Evolutionary conservation across 805 yeast species (phyloP).

Genomic region (Debaryomyces tyrocola): DNA sequence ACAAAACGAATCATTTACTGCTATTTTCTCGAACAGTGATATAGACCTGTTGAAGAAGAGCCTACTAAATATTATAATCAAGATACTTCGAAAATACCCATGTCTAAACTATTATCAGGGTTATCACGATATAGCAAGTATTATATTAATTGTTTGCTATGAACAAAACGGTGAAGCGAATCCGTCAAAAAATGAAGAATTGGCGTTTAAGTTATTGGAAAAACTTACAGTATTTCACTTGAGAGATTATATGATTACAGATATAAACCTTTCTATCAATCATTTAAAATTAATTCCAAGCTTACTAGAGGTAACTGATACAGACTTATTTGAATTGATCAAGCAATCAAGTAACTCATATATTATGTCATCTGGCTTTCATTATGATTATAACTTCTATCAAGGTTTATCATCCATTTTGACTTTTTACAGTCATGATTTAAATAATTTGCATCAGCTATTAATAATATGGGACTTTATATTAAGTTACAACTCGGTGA

Average conservation of each 20-base stretch:
- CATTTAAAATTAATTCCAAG: constrained; percentile 69
- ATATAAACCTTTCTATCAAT: constrained; percentile 62
- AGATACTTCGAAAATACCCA: constrained; percentile 61
- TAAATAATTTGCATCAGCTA: constrained; percentile 48
- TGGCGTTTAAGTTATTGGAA: constrained; percentile 49
- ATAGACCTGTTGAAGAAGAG: constrained; percentile 36
- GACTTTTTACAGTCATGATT: constrained; percentile 77
- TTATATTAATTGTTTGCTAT: constrained; percentile 55
- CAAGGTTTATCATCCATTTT: constrained; percentile 76
- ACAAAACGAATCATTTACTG: constrained; percentile 27
- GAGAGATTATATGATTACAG: constrained; percentile 82
- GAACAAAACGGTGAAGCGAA: constrained; percentile 11
- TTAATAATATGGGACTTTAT: constrained; percentile 69
- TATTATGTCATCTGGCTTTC: constrained; percentile 21
- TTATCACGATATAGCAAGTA: constrained; percentile 80
- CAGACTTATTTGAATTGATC: constrained; percentile 35
- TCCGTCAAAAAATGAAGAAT: constrained; percentile 20
- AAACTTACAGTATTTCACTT: constrained; percentile 58
- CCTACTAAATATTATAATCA: constrained; percentile 46
- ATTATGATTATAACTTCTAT: constrained; percentile 40
- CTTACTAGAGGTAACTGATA: constrained; percentile 52
- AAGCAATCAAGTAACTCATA: constrained; percentile 38
- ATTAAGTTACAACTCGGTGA: constrained; percentile 55
- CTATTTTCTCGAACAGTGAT: constrained; percentile 32
- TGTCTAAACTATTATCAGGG: constrained; percentile 84